phyloP scores from a whole-genome alignment of 768 basidiomycete species.

The Strobilomyces dryophilus region DNA sequence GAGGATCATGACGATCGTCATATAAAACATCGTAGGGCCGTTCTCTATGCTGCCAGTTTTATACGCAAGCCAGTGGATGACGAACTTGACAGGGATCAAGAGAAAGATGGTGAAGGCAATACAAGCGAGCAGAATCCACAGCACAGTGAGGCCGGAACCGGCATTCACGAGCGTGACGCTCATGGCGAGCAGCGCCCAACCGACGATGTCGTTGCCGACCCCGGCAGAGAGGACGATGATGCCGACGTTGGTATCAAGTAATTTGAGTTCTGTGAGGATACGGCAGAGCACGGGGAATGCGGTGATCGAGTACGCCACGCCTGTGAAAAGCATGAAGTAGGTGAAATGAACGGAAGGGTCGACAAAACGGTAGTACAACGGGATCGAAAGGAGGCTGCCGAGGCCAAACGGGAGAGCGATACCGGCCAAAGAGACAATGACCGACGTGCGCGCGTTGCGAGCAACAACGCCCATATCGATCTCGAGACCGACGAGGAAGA shows the following conservation, averaged over 20 bases:
- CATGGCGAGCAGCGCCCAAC: conserved; percentile 86
- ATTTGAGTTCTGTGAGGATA: conserved; percentile 85
- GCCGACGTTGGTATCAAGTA: conserved; percentile 89
- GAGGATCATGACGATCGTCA: conserved; percentile 77
- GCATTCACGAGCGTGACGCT: conserved; percentile 92
- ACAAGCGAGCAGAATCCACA: conserved; percentile 80
- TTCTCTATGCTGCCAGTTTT: conserved; percentile 77
- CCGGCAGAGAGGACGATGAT: conserved; percentile 92
- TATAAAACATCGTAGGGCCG: conserved; percentile 84
- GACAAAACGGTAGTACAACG: conserved; percentile 51
- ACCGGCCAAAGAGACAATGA: conserved; percentile 72
- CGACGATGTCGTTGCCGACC: conserved; percentile 83
- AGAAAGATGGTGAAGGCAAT: conserved; percentile 80
- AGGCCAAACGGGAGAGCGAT: conserved; percentile 87
- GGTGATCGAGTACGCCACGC: conserved; percentile 86
- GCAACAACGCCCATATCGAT: conserved; percentile 79
- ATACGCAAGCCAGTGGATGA: conserved; percentile 67
- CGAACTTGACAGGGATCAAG: conserved; percentile 58
- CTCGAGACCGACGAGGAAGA: conserved; percentile 92
- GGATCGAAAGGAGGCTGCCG: conserved; percentile 69
- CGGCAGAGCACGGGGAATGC: conserved; percentile 85
- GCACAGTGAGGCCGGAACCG: conserved; percentile 72
- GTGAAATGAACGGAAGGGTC: conserved; percentile 66
- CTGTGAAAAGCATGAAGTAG: conserved; percentile 92
- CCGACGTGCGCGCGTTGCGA: conserved; percentile 66